Conservation (phyloP, 1,284 basidiomycete species). For the Fomes fomentarius region DNA sequence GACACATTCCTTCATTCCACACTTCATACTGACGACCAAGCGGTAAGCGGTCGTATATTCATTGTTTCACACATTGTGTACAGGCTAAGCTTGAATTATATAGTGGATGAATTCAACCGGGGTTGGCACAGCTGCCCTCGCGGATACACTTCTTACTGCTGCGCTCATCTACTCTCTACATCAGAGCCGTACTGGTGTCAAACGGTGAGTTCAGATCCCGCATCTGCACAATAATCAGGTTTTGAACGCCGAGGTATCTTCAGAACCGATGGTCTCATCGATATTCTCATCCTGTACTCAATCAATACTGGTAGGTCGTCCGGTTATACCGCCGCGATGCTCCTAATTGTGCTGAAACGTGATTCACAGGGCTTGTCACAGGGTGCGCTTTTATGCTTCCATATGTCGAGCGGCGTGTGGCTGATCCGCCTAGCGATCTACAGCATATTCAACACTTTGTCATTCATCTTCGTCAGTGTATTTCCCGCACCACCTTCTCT, state of each 20-base stretch:
- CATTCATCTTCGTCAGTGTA: conserved; percentile 16
- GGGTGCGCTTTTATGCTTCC: conserved; percentile 1
- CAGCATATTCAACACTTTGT: conserved; percentile 18
- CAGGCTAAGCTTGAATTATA: background rate
- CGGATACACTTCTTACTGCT: conserved; percentile 18
- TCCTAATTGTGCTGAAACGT: background rate
- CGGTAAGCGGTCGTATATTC: background rate
- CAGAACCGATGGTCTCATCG: conserved; percentile 20
- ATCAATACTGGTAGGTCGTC: conserved; percentile 16
- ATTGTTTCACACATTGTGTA: background rate
- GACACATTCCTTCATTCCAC: conserved; percentile 15
- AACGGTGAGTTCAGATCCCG: background rate
- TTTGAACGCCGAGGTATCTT: background rate
- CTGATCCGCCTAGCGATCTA: background rate
- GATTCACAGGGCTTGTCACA: conserved; percentile 11
- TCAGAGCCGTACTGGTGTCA: conserved; percentile 17
- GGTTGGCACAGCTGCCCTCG: conserved; percentile 17
- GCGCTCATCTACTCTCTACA: conserved; percentile 17
- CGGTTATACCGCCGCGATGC: background rate
- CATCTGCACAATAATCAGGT: too few species aligned
- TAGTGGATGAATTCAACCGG: conserved; percentile 24
- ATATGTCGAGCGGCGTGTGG: background rate
- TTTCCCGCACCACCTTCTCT: too few species aligned
- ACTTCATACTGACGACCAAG: conserved; percentile 15
- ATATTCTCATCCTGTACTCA: conserved; percentile 19